These are phyloP conservation scores for Cladosporium sp. DNA, from an alignment of 2,329 filamentous ascomycete species.

Conservation along the genomic window DNA sequence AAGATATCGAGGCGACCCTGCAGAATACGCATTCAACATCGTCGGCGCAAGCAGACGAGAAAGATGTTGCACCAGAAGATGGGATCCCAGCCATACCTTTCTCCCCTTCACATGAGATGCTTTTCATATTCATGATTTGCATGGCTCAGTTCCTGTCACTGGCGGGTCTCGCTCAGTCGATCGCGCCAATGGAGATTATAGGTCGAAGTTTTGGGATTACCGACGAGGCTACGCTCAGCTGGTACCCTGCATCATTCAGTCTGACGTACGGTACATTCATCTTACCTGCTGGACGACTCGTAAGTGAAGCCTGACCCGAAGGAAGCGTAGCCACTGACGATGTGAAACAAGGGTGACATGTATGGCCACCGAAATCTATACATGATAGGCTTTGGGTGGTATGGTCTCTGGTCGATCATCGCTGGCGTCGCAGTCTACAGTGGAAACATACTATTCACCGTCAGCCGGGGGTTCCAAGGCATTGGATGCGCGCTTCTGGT, in stretches of 20 bases:
- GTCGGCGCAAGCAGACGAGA: background rate
- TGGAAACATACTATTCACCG: conserved; percentile 33
- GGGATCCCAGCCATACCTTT: background rate
- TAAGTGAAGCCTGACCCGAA: background rate
- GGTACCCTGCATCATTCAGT: conserved; percentile 41
- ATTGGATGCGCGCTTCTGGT: conserved; percentile 35
- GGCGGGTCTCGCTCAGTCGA: conserved; percentile 24
- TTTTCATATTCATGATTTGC: conserved; percentile 22
- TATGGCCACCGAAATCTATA: conserved; percentile 41
- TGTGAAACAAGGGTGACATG: conserved; percentile 32
- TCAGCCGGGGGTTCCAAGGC: conserved; percentile 38
- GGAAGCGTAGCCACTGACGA: background rate
- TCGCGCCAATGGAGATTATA: conserved; percentile 44
- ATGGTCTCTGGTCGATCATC: conserved; percentile 32
- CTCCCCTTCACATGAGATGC: conserved; percentile 17
- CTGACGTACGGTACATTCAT: conserved; percentile 44
- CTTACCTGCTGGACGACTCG: conserved; percentile 38
- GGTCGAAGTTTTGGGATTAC: conserved; percentile 38
- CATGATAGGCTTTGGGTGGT: conserved; percentile 37
- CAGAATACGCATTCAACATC: background rate
- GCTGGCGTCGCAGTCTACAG: conserved; percentile 37
- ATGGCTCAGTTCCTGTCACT: conserved; percentile 27
- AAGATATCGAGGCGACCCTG: background rate
- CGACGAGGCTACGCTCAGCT: conserved; percentile 39
- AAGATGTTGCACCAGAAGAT: background rate